Base-by-base conservation (phyloP, 2,329 filamentous ascomycete genomes). In the Diaporthe sp. region DNA sequence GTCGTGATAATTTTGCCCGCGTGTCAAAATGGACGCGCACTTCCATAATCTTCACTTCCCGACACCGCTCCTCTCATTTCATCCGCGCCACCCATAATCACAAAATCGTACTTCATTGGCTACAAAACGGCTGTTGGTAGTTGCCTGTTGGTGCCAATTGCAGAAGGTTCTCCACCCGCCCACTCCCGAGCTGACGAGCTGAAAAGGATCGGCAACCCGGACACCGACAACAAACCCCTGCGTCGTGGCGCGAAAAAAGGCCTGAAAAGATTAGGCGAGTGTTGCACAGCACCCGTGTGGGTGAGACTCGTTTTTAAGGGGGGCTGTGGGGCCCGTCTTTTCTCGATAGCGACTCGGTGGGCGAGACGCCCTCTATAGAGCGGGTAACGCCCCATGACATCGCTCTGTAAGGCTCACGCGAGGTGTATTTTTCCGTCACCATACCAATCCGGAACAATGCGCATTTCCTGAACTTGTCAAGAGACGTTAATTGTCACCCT, bases 1-100 rank as follows among this genome's bases (percentile, higher is more conserved):
- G 28, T 8, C 37, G 9, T 12, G 9, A 22, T 19, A 6, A 15
- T 12, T 22, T 10, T 39, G 34, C 22, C 19, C 34, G 10, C 58
- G 34, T 28, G 4, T n/a, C 58, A 19, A 34, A 34, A 7, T 13
- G 1, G 25, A 17, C 17, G 10, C 7, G 19, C 15, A 19, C 9
- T 34, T 49, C 9, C 28, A 8, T 22, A 9, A 17, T 17, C 37
- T 49, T 37, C 7, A 51, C 13, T 51, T 68, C 39, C 42, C 44
- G 62, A 68, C 9, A 51, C 34, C 62, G 44, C 46, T 51, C 31
- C 44, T 15, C 44, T 68, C 44, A 68, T 68, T 68, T 68, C 42
- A 46, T 51, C 51, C 44, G 62, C 28, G 44, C 31, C 62, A 51
- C 62, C 4, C 44, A 17, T 51, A 31, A 51, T 51, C 15, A 4